These are phyloP conservation scores for Celoporthe dispersa DNA, from an alignment of 2,329 filamentous ascomycete genomes.

Conservation along the genomic window DNA sequence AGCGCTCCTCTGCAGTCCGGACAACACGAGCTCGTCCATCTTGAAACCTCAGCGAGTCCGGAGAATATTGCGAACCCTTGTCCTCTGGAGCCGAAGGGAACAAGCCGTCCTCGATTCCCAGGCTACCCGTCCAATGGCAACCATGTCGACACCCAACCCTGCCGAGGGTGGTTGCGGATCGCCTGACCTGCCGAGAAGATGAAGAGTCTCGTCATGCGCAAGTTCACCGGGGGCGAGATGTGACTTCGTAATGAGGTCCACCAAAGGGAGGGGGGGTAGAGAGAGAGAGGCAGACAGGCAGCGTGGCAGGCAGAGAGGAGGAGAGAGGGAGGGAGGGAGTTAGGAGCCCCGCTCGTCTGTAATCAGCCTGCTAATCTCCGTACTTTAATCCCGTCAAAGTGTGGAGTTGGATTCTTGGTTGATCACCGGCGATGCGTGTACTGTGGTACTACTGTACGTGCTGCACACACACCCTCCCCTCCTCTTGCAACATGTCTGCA, in stretches of 20 bases:
- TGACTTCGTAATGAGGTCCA: conserved; percentile 21
- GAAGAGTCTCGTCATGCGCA: conserved; percentile 19
- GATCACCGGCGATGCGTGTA: conserved; percentile 10
- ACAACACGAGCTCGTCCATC: conserved; percentile 18
- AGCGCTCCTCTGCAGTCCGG: conserved; percentile 5
- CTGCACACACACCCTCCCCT: conserved; percentile 13
- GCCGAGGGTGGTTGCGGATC: conserved; percentile 15
- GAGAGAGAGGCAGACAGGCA: background rate
- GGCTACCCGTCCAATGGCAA: conserved; percentile 11
- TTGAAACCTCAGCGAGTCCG: conserved; percentile 21
- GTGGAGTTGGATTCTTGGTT: conserved; percentile 18
- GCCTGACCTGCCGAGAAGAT: conserved; percentile 2
- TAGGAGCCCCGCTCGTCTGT: conserved; percentile 14
- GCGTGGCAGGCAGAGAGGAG: background rate
- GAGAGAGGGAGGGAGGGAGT: background rate
- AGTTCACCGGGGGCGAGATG: conserved; percentile 2
- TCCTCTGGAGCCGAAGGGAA: conserved; percentile 18
- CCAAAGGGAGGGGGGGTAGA: background rate
- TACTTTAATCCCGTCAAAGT: conserved; percentile 17
- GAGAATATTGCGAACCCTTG: conserved; percentile 19
- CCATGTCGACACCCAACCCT: conserved; percentile 11
- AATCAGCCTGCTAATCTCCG: conserved; percentile 16
- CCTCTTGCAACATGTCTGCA: conserved; percentile 10
- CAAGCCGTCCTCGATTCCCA: background rate
- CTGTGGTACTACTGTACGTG: too few species aligned